A percentile compares a stretch with the other conserved stretches of the same genome.
phyloP scores from a whole-genome alignment of 75 land plant species.

The Pinus taeda region DNA sequence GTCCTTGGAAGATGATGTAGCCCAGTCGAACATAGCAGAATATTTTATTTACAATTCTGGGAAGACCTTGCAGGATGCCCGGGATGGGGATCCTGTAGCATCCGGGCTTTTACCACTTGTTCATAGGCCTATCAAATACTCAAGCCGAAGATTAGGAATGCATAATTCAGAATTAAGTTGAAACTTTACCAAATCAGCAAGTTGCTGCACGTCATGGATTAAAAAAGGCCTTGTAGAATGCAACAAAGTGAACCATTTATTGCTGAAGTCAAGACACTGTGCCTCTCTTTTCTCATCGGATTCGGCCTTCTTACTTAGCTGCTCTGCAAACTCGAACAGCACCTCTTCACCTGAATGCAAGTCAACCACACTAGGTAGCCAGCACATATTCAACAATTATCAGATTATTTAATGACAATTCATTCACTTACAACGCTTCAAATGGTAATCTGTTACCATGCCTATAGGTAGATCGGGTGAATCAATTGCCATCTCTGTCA shows the following conservation, averaged over 20 bases:
- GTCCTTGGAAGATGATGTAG: too few species aligned
- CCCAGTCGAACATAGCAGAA: too few species aligned
- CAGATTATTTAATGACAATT: background rate
- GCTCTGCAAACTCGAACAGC: slow-evolving; percentile 42
- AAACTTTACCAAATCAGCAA: slow-evolving; percentile 56
- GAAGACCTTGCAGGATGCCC: background rate
- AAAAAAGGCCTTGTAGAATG: slow-evolving; percentile 60
- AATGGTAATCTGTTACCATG: slow-evolving; percentile 50
- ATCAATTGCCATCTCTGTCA: slow-evolving; percentile 68
- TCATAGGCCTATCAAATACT: background rate
- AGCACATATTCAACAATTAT: background rate
- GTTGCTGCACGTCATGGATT: slow-evolving; percentile 30
- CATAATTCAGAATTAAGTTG: background rate
- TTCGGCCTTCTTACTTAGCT: slow-evolving; percentile 24
- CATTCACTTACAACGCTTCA: slow-evolving; percentile 51
- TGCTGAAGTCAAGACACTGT: slow-evolving; percentile 60
- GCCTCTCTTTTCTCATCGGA: slow-evolving; percentile 24
- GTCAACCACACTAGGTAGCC: background rate
- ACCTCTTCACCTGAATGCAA: slow-evolving; percentile 48
- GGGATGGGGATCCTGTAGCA: background rate
- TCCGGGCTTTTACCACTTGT: background rate
- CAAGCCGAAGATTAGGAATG: background rate
- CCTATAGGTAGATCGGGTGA: slow-evolving; percentile 61
- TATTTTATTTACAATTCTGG: too few species aligned
- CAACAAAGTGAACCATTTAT: slow-evolving; percentile 70